These are phyloP conservation scores for Pythium dissotocum DNA, from an alignment of 352 stramenopile species.

Conservation along the genomic window DNA sequence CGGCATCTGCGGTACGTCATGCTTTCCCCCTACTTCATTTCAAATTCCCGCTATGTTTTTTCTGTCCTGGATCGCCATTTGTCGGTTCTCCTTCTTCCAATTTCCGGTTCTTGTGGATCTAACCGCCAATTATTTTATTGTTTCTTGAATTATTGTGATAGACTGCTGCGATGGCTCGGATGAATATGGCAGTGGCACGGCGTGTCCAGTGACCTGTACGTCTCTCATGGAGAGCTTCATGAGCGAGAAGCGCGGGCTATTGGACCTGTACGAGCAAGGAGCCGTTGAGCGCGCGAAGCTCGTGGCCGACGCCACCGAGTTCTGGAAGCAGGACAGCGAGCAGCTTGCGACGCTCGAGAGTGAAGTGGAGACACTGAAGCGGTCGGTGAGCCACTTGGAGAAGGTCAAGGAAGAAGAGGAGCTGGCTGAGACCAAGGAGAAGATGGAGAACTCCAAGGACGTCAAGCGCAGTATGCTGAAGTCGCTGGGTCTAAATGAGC, in stretches of 20 bases:
- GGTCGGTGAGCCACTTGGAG: conserved; percentile 50
- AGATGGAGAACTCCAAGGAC: conserved; percentile 23
- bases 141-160: conserved; percentile 38
- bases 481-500: conserved; percentile 60
- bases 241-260: conserved; percentile 52
- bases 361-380: conserved; percentile 29
- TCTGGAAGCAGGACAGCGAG: conserved; percentile 26
- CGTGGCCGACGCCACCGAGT: conserved; percentile 32
- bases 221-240: conserved; percentile 44
- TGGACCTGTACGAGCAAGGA: conserved; percentile 74
- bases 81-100: not conserved
- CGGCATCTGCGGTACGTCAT: conserved; percentile 61
- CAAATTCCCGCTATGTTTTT: not conserved
- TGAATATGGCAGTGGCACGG: conserved; percentile 61
- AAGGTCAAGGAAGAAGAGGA: conserved; percentile 47
- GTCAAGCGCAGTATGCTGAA: conserved; percentile 47
- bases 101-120: conserved; percentile 3
- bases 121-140: conserved; percentile 3
- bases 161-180: conserved; percentile 85
- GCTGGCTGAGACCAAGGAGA: conserved; percentile 38
- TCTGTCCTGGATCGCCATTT: not conserved
- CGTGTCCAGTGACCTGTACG: conserved; percentile 50
- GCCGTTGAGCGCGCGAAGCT: conserved; percentile 46
- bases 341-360: conserved; percentile 27
- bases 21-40: not conserved